Conservation (phyloP, 2,329 filamentous ascomycete species). For the Aspergillus ruber region DNA sequence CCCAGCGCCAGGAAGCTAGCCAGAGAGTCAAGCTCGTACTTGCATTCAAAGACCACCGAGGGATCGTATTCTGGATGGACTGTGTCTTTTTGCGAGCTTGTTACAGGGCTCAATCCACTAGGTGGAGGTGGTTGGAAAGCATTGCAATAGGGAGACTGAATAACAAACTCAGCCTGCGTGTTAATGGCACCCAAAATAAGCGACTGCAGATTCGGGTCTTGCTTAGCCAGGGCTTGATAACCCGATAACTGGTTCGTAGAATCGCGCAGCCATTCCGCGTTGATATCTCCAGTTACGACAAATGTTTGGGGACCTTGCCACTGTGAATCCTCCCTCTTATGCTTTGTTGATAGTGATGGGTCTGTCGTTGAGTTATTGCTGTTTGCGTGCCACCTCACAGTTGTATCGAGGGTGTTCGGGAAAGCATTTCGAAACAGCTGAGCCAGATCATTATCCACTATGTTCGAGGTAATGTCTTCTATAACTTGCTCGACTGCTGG, state of each 20-base stretch:
- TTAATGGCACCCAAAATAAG: conserved; percentile 91
- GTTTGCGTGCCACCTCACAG: conserved; percentile 77
- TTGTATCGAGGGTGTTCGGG: conserved; percentile 85
- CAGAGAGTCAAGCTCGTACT: conserved; percentile 95
- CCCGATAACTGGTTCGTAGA: conserved; percentile 89
- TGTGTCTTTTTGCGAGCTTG: conserved; percentile 73
- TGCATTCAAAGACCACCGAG: conserved; percentile 88
- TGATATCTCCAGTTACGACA: conserved; percentile 87
- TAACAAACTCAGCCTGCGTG: conserved; percentile 91
- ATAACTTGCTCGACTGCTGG: conserved; percentile 85
- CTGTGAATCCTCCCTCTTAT: conserved; percentile 48
- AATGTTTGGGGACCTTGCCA: conserved; percentile 89
- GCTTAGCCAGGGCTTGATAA: conserved; percentile 78
- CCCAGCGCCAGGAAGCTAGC: conserved; percentile 81
- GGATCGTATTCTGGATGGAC: conserved; percentile 87
- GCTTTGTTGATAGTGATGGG: conserved; percentile 26
- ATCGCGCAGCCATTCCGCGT: conserved; percentile 86
- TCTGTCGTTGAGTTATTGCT: conserved; percentile 49
- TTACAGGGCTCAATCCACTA: conserved; percentile 62
- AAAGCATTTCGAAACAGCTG: conserved; percentile 93
- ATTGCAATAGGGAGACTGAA: conserved; percentile 93
- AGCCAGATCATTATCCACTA: conserved; percentile 81
- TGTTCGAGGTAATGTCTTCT: conserved; percentile 66
- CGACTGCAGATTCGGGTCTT: conserved; percentile 69
- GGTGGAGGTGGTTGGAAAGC: conserved; percentile 92